phyloP scores from a whole-genome alignment of 495 filamentous ascomycete genomes.

The Penicillium cataractarum region DNA sequence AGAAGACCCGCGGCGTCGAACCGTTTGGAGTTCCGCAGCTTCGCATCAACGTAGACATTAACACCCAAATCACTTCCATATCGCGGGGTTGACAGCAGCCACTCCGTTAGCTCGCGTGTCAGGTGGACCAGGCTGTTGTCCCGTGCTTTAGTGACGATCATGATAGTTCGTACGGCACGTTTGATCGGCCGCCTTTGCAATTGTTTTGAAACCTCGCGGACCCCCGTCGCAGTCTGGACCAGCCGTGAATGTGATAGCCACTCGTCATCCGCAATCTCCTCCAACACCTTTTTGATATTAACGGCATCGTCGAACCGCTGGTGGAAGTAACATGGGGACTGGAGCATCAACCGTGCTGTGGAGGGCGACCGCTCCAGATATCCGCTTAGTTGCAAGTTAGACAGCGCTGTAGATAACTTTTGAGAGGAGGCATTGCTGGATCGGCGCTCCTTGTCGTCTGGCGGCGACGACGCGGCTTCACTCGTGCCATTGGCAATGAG shows the following conservation, averaged over 20 bases:
- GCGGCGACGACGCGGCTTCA: constrained; percentile 27
- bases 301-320: constrained; percentile 94
- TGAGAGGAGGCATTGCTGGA: constrained; percentile 57
- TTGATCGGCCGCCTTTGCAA: constrained; percentile 86
- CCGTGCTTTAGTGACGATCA: constrained; percentile 96
- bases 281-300: constrained; percentile 90
- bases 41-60: constrained; percentile 93
- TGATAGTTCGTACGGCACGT: constrained; percentile 83
- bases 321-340: constrained; percentile 97
- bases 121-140: constrained; percentile 86
- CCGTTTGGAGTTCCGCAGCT: constrained; percentile 80
- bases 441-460: constrained; percentile 50
- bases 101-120: constrained; percentile 82
- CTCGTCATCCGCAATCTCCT: constrained; percentile 89
- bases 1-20: constrained; percentile 78
- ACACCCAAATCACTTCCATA: constrained; percentile 81
- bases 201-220: constrained; percentile 93
- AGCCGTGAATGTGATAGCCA: constrained; percentile 89
- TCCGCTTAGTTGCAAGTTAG: constrained; percentile 56
- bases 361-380: constrained; percentile 56
- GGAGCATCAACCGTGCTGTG: constrained; percentile 66
- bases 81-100: constrained; percentile 81
- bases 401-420: constrained; percentile 67
- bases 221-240: constrained; percentile 91
- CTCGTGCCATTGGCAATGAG: constrained; percentile 35